Evolutionary conservation across 116 monocot genomes (phyloP).

Genomic region (Posidonia oceanica): DNA sequence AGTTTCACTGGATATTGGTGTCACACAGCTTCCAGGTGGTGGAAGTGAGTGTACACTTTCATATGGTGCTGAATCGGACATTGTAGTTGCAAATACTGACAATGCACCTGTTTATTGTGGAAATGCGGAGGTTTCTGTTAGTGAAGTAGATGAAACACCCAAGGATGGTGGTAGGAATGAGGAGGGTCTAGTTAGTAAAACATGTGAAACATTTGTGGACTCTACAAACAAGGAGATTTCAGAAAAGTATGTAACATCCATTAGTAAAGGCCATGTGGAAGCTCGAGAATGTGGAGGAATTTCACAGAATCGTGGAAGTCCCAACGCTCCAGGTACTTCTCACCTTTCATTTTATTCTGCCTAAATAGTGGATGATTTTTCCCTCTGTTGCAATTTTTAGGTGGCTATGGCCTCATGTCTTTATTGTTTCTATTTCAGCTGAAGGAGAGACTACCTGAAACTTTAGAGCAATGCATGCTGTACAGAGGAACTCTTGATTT

Average conservation of each 20-base stretch:
- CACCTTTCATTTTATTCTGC: neutral
- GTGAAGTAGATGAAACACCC: neutral
- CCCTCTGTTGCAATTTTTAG: neutral
- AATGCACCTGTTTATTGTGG: neutral
- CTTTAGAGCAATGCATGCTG: neutral
- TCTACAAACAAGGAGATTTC: neutral
- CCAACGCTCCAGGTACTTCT: neutral
- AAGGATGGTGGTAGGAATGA: neutral
- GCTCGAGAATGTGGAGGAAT: neutral
- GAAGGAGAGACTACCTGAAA: neutral
- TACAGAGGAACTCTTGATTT: neutral
- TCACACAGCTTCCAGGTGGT: neutral
- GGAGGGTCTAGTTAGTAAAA: neutral
- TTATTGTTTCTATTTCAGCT: conserved; percentile 1
- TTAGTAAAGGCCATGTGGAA: neutral
- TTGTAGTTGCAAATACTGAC: neutral
- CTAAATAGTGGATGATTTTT: neutral
- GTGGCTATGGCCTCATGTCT: neutral
- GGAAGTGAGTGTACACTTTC: neutral
- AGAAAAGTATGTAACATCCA: neutral
- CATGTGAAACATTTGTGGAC: neutral
- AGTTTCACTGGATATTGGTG: neutral
- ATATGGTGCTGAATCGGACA: neutral
- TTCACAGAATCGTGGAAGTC: neutral
- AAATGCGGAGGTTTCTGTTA: neutral